Conservation (phyloP, 225 moss, liverwort and hornwort genomes). For the Climacium dendroides region DNA sequence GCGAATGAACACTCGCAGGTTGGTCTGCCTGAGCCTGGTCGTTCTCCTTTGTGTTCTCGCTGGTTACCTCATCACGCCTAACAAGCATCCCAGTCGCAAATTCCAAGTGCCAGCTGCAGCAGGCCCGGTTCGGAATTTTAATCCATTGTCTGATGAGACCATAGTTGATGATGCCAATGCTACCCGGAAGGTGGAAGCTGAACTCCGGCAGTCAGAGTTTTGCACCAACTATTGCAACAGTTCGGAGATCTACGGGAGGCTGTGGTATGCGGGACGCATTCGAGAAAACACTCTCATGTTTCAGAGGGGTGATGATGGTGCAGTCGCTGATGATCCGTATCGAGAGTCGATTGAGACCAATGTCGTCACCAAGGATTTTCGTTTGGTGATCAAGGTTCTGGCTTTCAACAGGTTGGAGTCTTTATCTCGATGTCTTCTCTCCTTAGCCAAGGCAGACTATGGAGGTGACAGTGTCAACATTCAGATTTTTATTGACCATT, state of each 20-base stretch:
- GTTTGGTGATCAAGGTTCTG: conserved; percentile 80
- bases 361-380: conserved; percentile 56
- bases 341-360: conserved; percentile 62
- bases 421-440: conserved; percentile 56
- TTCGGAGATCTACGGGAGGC: conserved; percentile 14
- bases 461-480: conserved; percentile 73
- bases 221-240: conserved; percentile 35
- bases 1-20: conserved; percentile 4
- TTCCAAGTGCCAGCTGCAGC: not conserved
- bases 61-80: conserved; percentile 10
- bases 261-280: conserved; percentile 15
- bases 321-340: conserved; percentile 15
- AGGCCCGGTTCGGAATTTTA: not conserved
- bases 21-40: conserved; percentile 5
- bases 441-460: conserved; percentile 65
- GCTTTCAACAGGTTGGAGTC: conserved; percentile 61
- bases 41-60: conserved; percentile 13
- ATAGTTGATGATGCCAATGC: not conserved
- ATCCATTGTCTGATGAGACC: not conserved
- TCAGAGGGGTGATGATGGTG: not conserved
- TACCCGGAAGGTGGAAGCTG: not conserved
- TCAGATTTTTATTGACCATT: conserved; percentile 84
- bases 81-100: not conserved
- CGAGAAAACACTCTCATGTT: conserved; percentile 12
- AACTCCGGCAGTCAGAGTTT: conserved; percentile 13